Base-by-base conservation (phyloP, 2,329 filamentous ascomycete genomes). In the Pseudogymnoascus sp. region DNA sequence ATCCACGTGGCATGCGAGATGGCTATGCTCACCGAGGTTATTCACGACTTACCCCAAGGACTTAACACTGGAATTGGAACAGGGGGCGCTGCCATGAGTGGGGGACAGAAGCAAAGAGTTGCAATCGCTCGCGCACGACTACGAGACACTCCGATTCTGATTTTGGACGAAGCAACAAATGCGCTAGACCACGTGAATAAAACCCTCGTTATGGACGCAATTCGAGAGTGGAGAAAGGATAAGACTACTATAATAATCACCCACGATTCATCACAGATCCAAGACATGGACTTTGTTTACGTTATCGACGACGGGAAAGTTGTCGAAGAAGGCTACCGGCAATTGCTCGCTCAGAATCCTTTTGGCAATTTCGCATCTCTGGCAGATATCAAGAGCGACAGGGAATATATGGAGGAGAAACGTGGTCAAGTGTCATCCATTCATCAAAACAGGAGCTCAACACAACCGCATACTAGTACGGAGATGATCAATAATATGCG, bases 171-270 rank as follows among this genome's bases (percentile, higher is more conserved):
- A 72, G 85, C 90, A 0, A 96, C 91, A 0, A 95, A 91, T 73
- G 90, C 90, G 0, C 78, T 97, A 8, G 93, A 97, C 69, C 84
- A 87, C n/a, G 79, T 82, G 8, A 93, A 83, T 63, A 83, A 88
- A 65, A 77, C 77, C 0, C 74, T 86, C 11, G 82, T 96, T 38
- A 88, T 96, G 80, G 84, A 89, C 43, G 84, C 87, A 0, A 88
- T 97, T 61, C 82, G 91, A 6, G 71, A 82, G 18, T 97, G 92
- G 93, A 82, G 95, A 21, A 78, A 77, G 37, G 88, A 84, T 0
- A 95, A 90, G 72, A 97, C 93, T 0, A 97, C 93, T 0, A 90
- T 97, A 61, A 85, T 97, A 67, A 93, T 97, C 69, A 97, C 95
- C 0, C 93, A 97, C 70, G 91, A 97, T 67, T 83, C 95, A 34